Percentiles rank a stretch among this genome's conserved stretches.
phyloP scores from a whole-genome alignment of 352 stramenopile genomes.

The Globisporangium cederbergense region DNA sequence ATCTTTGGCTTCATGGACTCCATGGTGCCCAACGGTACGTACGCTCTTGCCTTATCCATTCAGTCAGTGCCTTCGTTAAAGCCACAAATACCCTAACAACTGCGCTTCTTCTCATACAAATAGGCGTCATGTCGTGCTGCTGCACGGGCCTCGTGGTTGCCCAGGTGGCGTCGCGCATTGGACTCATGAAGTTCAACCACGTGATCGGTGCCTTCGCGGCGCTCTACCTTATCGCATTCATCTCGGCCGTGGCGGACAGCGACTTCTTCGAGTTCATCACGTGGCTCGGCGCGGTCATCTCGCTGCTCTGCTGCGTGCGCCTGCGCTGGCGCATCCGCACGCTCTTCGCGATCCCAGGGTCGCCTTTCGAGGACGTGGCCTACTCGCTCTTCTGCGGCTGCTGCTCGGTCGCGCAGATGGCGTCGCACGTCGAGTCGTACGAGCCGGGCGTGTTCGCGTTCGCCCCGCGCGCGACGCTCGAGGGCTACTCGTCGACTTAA shows the following conservation, averaged over 20 bases:
- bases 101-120: not conserved
- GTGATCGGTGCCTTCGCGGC: constrained; percentile 43
- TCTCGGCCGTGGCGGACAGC: constrained; percentile 24
- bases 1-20: constrained; percentile 68
- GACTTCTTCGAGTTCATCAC: constrained; percentile 53
- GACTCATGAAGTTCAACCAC: constrained; percentile 55
- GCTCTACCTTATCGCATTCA: constrained; percentile 51
- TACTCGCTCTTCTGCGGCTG: constrained; percentile 59
- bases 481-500: constrained; percentile 60
- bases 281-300: constrained; percentile 33
- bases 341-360: constrained; percentile 63
- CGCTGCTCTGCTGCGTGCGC: constrained; percentile 37
- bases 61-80: too few relatives aligned
- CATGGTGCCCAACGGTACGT: constrained; percentile 64
- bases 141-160: constrained; percentile 59
- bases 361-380: constrained; percentile 42
- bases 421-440: constrained; percentile 77
- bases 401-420: constrained; percentile 79
- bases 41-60: not conserved
- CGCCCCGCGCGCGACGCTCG: constrained; percentile 54
- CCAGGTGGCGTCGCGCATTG: constrained; percentile 58
- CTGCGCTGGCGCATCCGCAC: constrained; percentile 59
- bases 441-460: constrained; percentile 62
- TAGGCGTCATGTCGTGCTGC: constrained; percentile 64
- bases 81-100: not conserved